Conservation (phyloP, 345 rosid species). For the Camelina sativa region DNA sequence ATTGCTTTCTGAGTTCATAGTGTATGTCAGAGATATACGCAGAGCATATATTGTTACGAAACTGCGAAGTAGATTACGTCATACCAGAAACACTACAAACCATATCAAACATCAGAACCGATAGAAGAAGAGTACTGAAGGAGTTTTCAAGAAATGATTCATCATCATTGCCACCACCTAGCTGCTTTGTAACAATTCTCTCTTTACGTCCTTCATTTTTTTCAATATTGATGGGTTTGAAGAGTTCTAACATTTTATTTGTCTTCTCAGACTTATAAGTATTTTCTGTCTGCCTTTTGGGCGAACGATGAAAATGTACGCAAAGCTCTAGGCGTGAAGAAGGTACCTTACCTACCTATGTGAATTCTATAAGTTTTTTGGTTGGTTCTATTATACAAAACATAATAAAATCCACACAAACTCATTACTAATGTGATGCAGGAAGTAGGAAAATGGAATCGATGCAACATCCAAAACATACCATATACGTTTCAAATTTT, state of each 20-base stretch:
- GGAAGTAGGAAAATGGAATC: constrained; percentile 33
- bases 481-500: constrained; percentile 25
- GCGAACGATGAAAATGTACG: constrained; percentile 47
- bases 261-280: constrained; percentile 37
- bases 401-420: background rate
- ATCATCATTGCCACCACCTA: constrained; percentile 41
- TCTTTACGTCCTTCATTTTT: constrained; percentile 1
- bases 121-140: constrained; percentile 32
- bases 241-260: background rate
- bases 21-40: constrained; percentile 31
- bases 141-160: constrained; percentile 32
- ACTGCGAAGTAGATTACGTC: constrained; percentile 35
- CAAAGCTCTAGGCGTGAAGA: constrained; percentile 42
- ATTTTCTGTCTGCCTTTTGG: constrained; percentile 44
- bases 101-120: constrained; percentile 19
- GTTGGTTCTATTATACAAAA: background rate
- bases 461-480: constrained; percentile 38
- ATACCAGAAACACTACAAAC: background rate
- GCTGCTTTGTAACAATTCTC: constrained; percentile 37
- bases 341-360: constrained; percentile 18
- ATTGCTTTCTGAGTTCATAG: constrained; percentile 4
- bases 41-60: constrained; percentile 38
- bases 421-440: constrained; percentile 6
- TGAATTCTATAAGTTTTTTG: background rate
- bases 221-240: background rate